Conservation (phyloP, 805 yeast species). For the Millerago galiae region DNA sequence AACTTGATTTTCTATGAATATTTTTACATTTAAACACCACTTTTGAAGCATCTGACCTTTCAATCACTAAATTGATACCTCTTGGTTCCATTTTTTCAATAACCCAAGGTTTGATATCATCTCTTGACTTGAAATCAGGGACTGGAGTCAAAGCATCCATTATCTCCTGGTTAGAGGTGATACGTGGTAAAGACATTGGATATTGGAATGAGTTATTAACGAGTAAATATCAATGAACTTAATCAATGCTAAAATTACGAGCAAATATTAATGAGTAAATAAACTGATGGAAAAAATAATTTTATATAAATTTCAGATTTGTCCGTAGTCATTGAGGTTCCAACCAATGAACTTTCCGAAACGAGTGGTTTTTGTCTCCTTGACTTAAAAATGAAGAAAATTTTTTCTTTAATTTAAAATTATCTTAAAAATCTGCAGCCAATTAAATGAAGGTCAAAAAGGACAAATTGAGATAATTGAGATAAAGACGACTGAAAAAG, state of each 20-base stretch:
- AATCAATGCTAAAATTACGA: too few relatives aligned
- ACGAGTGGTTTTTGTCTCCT: not conserved
- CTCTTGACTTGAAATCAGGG: constrained; percentile 19
- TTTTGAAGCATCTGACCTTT: constrained; percentile 26
- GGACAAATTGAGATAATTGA: too few relatives aligned
- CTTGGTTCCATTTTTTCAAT: constrained; percentile 15
- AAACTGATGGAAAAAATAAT: not conserved
- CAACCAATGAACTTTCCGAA: too few relatives aligned
- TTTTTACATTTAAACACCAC: constrained; percentile 29
- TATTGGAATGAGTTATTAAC: not conserved
- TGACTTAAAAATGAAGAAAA: not conserved
- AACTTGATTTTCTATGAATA: constrained; percentile 18
- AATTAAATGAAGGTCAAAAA: too few relatives aligned
- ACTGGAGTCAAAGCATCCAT: constrained; percentile 21
- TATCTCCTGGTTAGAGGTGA: constrained; percentile 19
- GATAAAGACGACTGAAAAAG: too few relatives aligned
- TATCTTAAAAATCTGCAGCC: too few relatives aligned
- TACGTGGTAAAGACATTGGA: constrained; percentile 3
- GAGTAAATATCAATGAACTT: too few relatives aligned
- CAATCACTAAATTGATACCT: constrained; percentile 25
- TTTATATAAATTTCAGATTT: constrained; percentile 1
- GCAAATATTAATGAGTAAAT: too few relatives aligned
- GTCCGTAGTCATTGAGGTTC: not conserved
- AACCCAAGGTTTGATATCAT: constrained; percentile 25
- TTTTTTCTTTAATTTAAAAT: too few relatives aligned